Percentiles rank a stretch among this genome's conserved stretches.
Conservation (phyloP, 306 rosid species). For the Vigna mungo region DNA sequence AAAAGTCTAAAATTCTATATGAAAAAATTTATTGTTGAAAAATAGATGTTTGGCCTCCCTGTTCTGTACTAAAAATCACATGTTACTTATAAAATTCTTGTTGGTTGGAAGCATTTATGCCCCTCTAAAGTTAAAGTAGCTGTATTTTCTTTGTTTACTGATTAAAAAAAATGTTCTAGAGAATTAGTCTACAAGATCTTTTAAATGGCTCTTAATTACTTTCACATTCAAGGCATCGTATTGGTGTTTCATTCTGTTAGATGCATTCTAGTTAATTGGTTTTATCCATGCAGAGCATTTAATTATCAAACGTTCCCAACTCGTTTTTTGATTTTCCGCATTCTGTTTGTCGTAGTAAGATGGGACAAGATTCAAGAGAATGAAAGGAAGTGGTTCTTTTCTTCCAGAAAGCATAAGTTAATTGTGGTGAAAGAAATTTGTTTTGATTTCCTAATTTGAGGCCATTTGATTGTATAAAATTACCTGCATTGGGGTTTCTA, state of each 20-base stretch:
- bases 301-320: too few species aligned
- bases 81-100: background rate
- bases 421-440: too few species aligned
- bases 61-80: constrained; percentile 3
- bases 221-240: background rate
- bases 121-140: background rate
- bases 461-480: too few species aligned
- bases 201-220: background rate
- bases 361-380: too few species aligned
- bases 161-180: background rate
- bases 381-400: too few species aligned
- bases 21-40: background rate
- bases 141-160: background rate
- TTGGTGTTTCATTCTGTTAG: background rate
- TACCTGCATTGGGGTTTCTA: too few species aligned
- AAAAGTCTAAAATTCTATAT: background rate
- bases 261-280: background rate
- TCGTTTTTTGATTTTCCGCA: too few species aligned
- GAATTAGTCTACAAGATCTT: background rate
- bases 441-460: too few species aligned
- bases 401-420: too few species aligned
- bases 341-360: too few species aligned
- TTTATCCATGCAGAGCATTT: background rate
- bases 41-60: background rate
- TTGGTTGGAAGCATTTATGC: background rate